Evolutionary conservation across 2,329 filamentous ascomycete species (phyloP).

Genomic region (Westerdykella aurantiaca): DNA sequence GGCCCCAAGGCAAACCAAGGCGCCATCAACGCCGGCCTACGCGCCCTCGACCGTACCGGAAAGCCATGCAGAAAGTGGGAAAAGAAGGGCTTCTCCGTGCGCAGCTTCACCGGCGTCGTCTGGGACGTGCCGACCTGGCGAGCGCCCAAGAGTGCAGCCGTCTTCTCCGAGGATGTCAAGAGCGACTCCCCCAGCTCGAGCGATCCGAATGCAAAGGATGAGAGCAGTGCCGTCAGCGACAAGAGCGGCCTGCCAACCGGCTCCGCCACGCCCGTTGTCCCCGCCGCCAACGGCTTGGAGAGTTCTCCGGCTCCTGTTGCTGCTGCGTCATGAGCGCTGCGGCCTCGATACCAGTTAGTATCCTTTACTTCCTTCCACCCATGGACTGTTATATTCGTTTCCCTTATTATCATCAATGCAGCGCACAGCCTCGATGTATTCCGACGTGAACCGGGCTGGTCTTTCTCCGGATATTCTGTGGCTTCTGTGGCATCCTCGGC

Average conservation of each 20-base stretch:
- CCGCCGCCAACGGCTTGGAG: conserved; percentile 38
- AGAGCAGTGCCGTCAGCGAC: conserved; percentile 56
- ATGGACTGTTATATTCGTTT: no score
- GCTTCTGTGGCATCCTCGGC: background rate
- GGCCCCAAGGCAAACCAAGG: conserved; percentile 95
- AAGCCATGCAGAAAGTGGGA: conserved; percentile 90
- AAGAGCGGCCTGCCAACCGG: conserved; percentile 53
- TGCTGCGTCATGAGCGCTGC: conserved; percentile 14
- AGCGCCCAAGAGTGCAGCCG: conserved; percentile 56
- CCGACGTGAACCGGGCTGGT: no score
- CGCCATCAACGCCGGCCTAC: conserved; percentile 92
- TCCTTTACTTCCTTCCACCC: no score
- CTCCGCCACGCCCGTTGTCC: conserved; percentile 40
- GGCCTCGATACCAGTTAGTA: background rate
- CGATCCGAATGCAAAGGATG: conserved; percentile 53
- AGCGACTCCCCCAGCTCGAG: conserved; percentile 52
- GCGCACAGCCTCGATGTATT: no score
- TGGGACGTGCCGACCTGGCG: conserved; percentile 84
- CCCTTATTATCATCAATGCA: no score
- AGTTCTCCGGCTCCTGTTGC: conserved; percentile 48
- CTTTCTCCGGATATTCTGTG: no score
- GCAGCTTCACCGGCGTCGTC: conserved; percentile 82
- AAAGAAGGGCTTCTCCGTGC: conserved; percentile 74
- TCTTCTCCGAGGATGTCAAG: conserved; percentile 56
- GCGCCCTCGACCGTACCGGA: conserved; percentile 85